Evolutionary conservation across 139 green algal genomes (phyloP).

Genomic region (Chlamydomonas applanata): DNA sequence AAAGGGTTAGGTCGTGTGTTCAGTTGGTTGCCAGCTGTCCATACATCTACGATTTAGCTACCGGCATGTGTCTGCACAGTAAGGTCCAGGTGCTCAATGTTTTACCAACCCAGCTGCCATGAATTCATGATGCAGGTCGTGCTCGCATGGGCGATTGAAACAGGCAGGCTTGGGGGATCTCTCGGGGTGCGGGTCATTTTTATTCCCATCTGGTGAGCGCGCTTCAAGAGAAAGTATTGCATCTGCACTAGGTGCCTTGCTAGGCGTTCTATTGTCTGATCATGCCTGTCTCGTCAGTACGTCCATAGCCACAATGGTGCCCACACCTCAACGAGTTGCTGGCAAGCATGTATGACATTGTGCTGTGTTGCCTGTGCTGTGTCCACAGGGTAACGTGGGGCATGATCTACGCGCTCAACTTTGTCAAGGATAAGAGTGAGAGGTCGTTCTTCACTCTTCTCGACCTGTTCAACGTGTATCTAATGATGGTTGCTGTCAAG

Average conservation of each 20-base stretch:
- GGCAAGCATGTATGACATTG: not conserved
- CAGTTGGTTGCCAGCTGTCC: no score
- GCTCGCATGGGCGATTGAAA: slow-evolving; percentile 10
- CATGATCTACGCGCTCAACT: slow-evolving; percentile 20
- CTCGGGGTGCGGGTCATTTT: slow-evolving; percentile 18
- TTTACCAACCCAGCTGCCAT: no score
- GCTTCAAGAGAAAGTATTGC: no score
- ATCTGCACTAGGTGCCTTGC: not conserved
- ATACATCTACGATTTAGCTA: no score
- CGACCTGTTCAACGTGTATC: slow-evolving; percentile 49
- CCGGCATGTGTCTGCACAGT: no score
- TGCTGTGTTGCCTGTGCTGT: not conserved
- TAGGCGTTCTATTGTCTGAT: no score
- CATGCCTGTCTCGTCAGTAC: not conserved
- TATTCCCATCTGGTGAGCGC: slow-evolving; percentile 18
- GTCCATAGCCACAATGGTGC: not conserved
- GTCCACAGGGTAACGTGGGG: slow-evolving; percentile 44
- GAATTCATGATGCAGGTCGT: slow-evolving; percentile 14
- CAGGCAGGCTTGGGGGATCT: not conserved
- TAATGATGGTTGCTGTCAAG: slow-evolving; percentile 51
- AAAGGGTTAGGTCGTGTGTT: no score
- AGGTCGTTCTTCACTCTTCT: slow-evolving; percentile 29
- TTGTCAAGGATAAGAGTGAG: slow-evolving; percentile 40
- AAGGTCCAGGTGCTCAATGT: no score
- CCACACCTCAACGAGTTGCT: not conserved